Base-by-base conservation (phyloP, 2,329 filamentous ascomycete genomes). In the Fusarium sp. region DNA sequence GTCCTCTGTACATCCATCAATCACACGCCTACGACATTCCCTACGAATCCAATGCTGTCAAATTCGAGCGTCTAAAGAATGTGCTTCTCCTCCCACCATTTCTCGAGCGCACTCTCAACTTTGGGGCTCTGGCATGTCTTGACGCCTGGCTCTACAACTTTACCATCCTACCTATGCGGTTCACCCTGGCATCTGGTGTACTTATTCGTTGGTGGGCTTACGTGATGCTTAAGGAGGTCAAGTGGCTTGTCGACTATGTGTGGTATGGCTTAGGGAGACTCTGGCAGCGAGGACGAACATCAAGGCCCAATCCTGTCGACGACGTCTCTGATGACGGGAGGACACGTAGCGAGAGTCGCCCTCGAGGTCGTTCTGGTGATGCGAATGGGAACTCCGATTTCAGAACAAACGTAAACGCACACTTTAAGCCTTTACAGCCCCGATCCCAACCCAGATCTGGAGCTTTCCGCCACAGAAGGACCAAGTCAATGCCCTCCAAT, bases 141-240 rank as follows among this genome's bases (percentile, higher is more conserved):
- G 96, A 99, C 78, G 92, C 95, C 2, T 99, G 95, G 94, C 87
- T 99, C 2, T 96, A 98, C 80, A 97, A 94, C 1, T 97, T 99
- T 73, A 99, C 96, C 0, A 97, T 99, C 44, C 83, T 99, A 0
- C 96, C 96, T 1, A 86, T 99, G 62, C 88, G 96, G 4, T 98
- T 99, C 73, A 79, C 92, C 55, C 92, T 94, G 61, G 95, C 96
- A 1, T 74, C 95, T 1, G 89, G 88, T 21, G 89, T 98, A 4
- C 81, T 99, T 26, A 78, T 89, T 11, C 87, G 88, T 63, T 98
- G 94, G 86, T 97, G 93, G 93, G 85, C 80, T 3, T 88, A 91
- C 34, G 88, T 94, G 22, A 71, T 95, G 3, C 84, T 84, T 6
- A 92, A 91, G 67, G 95, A 98, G 78, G 83, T 85, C 2, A 85